Conservation (phyloP, 2,329 filamentous ascomycete species). For the Ophiostoma fasciatum region DNA sequence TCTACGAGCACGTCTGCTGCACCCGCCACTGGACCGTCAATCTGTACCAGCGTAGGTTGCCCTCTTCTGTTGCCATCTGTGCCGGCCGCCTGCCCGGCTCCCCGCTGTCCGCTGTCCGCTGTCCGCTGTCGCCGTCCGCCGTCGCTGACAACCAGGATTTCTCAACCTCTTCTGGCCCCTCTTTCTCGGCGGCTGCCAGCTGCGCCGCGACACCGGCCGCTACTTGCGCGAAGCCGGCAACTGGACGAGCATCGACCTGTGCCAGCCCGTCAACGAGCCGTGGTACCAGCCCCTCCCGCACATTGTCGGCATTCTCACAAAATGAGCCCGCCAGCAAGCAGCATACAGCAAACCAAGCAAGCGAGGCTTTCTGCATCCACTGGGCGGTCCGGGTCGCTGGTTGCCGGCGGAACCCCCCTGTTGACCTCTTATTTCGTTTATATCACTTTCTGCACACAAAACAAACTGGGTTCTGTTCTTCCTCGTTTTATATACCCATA, state of each 20-base stretch:
- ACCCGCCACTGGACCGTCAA: constrained; percentile 24
- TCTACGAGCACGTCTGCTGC: constrained; percentile 43
- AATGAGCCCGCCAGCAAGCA: no score
- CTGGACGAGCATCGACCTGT: constrained; percentile 35
- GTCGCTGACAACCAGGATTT: constrained; percentile 21
- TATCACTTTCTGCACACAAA: no score
- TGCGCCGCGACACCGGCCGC: constrained; percentile 32
- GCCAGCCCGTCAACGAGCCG: constrained; percentile 23
- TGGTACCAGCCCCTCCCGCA: constrained; percentile 33
- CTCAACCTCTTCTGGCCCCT: constrained; percentile 38
- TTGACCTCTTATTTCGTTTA: no score
- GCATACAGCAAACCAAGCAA: no score
- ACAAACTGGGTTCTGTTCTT: no score
- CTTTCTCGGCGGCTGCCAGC: constrained; percentile 35
- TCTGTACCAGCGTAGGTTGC: constrained; percentile 35
- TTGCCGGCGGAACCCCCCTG: no score
- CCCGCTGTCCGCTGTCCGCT: not conserved
- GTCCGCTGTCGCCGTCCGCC: no score
- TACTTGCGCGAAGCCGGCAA: constrained; percentile 32
- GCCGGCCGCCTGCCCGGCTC: not conserved
- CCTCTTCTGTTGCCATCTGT: not conserved
- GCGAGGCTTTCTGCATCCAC: no score
- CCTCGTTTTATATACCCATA: no score
- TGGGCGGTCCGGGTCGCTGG: no score
- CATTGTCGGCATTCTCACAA: constrained; percentile 36